phyloP scores from a whole-genome alignment of 192 early-diverging fungal species.

The Coemansia sp. region DNA sequence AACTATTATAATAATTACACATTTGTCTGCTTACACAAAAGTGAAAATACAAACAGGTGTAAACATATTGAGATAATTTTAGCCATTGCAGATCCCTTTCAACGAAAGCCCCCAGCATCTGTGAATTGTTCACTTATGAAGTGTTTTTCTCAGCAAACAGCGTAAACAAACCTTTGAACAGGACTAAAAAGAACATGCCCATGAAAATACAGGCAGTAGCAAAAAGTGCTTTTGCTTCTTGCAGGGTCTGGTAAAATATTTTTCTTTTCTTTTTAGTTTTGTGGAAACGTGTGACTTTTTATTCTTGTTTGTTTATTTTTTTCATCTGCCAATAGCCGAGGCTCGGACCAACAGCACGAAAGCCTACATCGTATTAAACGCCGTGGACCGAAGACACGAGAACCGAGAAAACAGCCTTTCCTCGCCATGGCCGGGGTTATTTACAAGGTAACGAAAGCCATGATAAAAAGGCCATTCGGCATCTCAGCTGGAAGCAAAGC shows the following conservation, averaged over 20 bases:
- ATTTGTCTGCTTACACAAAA: not conserved
- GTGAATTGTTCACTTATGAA: not conserved
- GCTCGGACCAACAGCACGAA: not conserved
- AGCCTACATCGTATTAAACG: too few relatives aligned
- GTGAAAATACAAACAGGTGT: not conserved
- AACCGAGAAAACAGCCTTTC: not conserved
- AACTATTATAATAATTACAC: too few relatives aligned
- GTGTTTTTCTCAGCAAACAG: too few relatives aligned
- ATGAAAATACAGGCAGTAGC: not conserved
- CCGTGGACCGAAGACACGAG: too few relatives aligned
- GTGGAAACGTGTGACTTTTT: not conserved
- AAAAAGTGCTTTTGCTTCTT: not conserved
- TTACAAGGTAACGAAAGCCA: not conserved
- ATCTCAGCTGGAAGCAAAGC: not conserved
- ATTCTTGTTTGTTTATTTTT: slow-evolving; percentile 2
- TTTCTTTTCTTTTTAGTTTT: not conserved
- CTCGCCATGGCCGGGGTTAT: not conserved
- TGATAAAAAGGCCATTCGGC: not conserved
- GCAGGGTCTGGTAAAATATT: not conserved
- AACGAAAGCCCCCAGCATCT: not conserved
- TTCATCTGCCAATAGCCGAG: not conserved
- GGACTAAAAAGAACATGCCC: too few relatives aligned
- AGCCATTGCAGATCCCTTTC: not conserved
- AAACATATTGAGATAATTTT: not conserved
- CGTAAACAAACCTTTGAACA: too few relatives aligned